Base-by-base conservation (phyloP, 306 rosid genomes). In the Sicyos baderoa region DNA sequence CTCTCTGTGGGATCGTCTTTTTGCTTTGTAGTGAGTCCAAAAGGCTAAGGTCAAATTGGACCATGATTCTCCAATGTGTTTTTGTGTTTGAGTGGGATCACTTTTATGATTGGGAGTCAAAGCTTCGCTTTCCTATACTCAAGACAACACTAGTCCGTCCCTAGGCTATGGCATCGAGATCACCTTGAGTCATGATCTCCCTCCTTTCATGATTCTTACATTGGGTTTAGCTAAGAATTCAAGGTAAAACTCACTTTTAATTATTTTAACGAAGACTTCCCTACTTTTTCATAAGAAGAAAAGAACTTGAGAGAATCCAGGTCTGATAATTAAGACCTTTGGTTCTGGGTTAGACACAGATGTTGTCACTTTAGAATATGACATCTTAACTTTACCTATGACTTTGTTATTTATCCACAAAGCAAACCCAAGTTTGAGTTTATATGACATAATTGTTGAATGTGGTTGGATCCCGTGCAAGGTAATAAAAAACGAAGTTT, bases 401-500 rank as follows among this genome's bases (percentile, higher is more conserved):
- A 8, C 15, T 61, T 35, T 17, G 9, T 37, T 9, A 17, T 17
- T 0, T 62, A n/a, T 11, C 54, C 5, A 42, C 49, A 64, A 44
- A 64, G 29, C 54, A 11, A 44, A 8, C 53, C 70, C 35, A 21
- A 21, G 54, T 65, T 60, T 13, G 12, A 65, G 54, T 65, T 19
- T 42, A 37, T 40, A 63, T 5, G 32, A 42, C 70, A 17, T 64
- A n/a, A n/a, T 29, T 44, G 21, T 42, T 65, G 54, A 42, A 40
- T 62, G 69, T 19, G 54, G 54, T 65, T 65, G 70, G 18, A 65
- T 44, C 35, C 53, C 54, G 22, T 45, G 70, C 70, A 65, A 42
- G 35, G 50, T 42, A 12, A 65, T n/a, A 65, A 42, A 18, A 65
- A 44, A 13, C 35, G 45, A 44, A 64, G 23, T 3, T 60, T 60